phyloP scores from a whole-genome alignment of 2,329 filamentous ascomycete species.

The Apiospora saccharicola region DNA sequence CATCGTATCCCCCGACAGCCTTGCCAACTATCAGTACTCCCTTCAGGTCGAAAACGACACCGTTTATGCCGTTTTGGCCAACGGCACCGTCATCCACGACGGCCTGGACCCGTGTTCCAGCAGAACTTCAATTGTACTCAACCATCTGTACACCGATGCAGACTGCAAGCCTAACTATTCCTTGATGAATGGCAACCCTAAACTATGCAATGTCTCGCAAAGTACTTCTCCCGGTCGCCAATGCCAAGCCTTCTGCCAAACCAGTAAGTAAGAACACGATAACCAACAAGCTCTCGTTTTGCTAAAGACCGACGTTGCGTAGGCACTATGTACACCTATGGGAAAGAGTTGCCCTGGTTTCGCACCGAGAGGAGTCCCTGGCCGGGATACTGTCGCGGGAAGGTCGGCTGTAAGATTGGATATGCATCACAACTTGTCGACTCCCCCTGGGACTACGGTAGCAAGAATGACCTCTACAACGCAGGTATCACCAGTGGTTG shows the following conservation, averaged over 20 bases:
- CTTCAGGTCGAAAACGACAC: not conserved
- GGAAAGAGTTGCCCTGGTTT: no score
- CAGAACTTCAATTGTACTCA: not conserved
- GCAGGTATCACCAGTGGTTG: no score
- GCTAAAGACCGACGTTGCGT: no score
- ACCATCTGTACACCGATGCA: not conserved
- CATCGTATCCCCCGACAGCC: not conserved
- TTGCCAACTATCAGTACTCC: not conserved
- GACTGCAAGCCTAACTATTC: not conserved
- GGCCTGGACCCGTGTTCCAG: not conserved
- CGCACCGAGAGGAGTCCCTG: no score
- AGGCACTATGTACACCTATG: no score
- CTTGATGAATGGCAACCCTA: not conserved
- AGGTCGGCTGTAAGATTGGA: no score
- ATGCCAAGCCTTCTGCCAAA: not conserved
- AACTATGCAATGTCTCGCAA: not conserved
- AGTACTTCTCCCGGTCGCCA: not conserved
- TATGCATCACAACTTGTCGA: no score
- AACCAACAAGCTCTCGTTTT: no score
- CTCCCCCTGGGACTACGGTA: no score
- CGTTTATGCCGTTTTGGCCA: not conserved
- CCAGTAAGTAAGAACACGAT: no score
- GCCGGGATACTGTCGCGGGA: no score
- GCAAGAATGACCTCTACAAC: no score
- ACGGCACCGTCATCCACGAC: slow-evolving; percentile 12